Percentiles rank a stretch among this genome's conserved stretches.
Conservation (phyloP, 106 monocot genomes). For the Xerophyta viscosa region DNA sequence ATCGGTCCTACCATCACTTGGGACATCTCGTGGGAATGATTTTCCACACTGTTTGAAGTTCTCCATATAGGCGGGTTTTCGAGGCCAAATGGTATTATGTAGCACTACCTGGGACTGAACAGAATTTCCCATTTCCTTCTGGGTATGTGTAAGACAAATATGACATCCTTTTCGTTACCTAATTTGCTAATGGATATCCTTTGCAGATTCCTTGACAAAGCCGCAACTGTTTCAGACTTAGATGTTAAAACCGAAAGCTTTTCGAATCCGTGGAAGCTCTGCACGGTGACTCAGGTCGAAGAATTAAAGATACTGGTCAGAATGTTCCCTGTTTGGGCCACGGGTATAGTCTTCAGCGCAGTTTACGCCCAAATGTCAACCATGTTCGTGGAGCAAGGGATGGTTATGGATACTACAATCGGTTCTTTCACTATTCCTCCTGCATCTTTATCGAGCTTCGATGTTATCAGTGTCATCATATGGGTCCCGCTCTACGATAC, state of each 20-base stretch:
- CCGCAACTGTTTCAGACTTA: slow-evolving; percentile 22
- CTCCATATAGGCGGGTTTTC: no score
- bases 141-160: no score
- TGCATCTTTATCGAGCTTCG: slow-evolving; percentile 53
- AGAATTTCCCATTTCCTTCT: no score
- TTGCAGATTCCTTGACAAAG: slow-evolving; percentile 51
- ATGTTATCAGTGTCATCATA: slow-evolving; percentile 40
- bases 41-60: no score
- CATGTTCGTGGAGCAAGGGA: slow-evolving; percentile 69
- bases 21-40: no score
- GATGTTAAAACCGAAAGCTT: slow-evolving; percentile 18
- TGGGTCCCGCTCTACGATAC: slow-evolving; percentile 58
- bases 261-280: slow-evolving; percentile 49
- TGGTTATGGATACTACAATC: slow-evolving; percentile 38
- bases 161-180: no score
- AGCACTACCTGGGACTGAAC: no score
- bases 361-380: slow-evolving; percentile 48
- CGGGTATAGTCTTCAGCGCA: slow-evolving; percentile 40
- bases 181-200: no score
- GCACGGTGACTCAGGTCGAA: slow-evolving; percentile 67
- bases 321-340: slow-evolving; percentile 63
- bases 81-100: no score
- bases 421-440: slow-evolving; percentile 53
- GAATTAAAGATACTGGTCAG: slow-evolving; percentile 59
- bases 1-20: no score